Evolutionary conservation across 1,139 yeast species (phyloP), one percentile per base, ranked within the genome.

Genomic region (Ogataea hybrid): DNA sequence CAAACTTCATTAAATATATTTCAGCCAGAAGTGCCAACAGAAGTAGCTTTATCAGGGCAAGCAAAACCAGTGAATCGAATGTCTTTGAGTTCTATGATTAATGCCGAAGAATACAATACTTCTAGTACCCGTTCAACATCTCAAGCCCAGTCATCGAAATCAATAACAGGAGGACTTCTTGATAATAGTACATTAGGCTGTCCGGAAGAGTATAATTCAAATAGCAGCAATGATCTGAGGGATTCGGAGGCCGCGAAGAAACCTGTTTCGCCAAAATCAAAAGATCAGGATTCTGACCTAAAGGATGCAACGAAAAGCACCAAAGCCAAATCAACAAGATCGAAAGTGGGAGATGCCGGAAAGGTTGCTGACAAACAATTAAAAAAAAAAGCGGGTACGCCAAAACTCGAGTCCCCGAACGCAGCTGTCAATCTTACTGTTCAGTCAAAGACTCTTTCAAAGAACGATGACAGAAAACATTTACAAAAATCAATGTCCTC

Each of bases 41-140:
- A 18, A 18, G 20, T 18, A 18, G 20, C 20, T 2, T 7, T 18
- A 3, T 18, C 20, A 7, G 20, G 7, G 20, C 20, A 18, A 18
- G 7, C 20, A 10, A 33, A 29, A 21, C 27, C 34, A 8, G n/a
- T 16, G 12, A 43, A 44, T 9, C 31, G 51, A 10, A 50, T 55
- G 50, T 50, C 57, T 6, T 40, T 55, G 37, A 51, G 53, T 34
- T 48, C 57, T 2, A 47, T 52, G 51, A 55, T 55, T 25, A 55
- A 53, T 35, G 38, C 41, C 7, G 57, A 53, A 8, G 48, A 42
- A 15, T 32, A n/a, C 12, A n/a, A 15, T 16, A 18, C 5, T 28
- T 5, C 20, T 6, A 6, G 20, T 7, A 18, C 20, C 6, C 20
- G 6, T 2, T 18, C 20, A 18, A 2, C 20, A 18, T 18, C 20